Base-by-base conservation (phyloP, 2,329 filamentous ascomycete species). In the Stagonosporopsis cucurbitacearum region DNA sequence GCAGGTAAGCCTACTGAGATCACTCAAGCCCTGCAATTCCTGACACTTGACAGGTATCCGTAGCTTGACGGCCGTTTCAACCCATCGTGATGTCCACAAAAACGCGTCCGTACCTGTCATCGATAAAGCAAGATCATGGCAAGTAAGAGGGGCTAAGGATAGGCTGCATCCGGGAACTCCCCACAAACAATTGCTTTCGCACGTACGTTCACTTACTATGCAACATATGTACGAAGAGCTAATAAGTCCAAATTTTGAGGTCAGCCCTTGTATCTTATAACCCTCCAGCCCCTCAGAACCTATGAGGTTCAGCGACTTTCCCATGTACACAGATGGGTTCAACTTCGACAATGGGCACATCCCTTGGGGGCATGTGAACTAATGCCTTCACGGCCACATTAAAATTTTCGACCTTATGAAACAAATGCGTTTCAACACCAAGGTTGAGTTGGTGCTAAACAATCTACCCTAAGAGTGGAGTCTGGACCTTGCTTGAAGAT, bases 331-430 rank as follows among this genome's bases (percentile, higher is more conserved):
- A 5, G 57, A 67, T 25, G 63, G 62, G 0, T 73, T 63, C 36
- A 49, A 67, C 28, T 50, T 64, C 28, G 61, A 69, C 0, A 82
- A 82, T 13, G 71, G 86, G 40, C 86, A 89, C 68, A 85, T 90
- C 43, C 82, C 86, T 0, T 87, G 85, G 0, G 62, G 77, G 1
- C 79, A 83, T 2, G 72, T 88, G 45, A 82, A 88, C 63, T 61
- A 71, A 0, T 90, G 90, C 67, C 73, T 89, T 7, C 75, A 75
- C 25, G 77, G 80, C 2, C 72, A 67, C 54, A 66, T 60, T 3
- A 46, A 77, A 23, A 77, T 80, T 2, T 69, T 65, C 82, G 78
- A 77, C 11, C 70, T 90, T 1, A 72, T 68, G 25, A 68, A 75
- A 6, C 71, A 77, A 32, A 81, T 86, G 22, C 79, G 78, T 8